A percentile compares a stretch with the other conserved stretches of the same genome.
Evolutionary conservation across 2,329 filamentous ascomycete species (phyloP).

Genomic region (Didymella keratinophila): DNA sequence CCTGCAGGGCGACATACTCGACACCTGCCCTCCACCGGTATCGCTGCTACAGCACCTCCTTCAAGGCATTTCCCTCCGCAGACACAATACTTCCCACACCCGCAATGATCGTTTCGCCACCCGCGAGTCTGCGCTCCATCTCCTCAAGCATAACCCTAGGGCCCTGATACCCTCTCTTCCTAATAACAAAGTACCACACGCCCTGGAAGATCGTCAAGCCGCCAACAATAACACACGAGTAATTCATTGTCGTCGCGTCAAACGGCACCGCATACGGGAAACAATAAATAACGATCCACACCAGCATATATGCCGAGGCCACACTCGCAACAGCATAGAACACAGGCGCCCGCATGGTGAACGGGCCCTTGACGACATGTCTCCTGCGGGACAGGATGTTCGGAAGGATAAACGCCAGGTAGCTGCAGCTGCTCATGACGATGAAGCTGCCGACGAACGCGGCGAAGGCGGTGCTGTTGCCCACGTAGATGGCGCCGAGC

Average conservation of each 20-base stretch:
- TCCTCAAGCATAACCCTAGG: constrained; percentile 42
- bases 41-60: constrained; percentile 12
- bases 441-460: constrained; percentile 70
- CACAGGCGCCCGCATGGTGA: constrained; percentile 57
- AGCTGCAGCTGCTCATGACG: constrained; percentile 64
- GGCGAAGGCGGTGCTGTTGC: constrained; percentile 71
- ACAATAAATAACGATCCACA: constrained; percentile 70
- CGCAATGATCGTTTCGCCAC: constrained; percentile 18
- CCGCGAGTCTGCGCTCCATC: constrained; percentile 26
- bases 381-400: constrained; percentile 51
- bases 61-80: constrained; percentile 1
- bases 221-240: constrained; percentile 61
- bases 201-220: constrained; percentile 60
- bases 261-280: constrained; percentile 60
- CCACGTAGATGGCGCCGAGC: constrained; percentile 71
- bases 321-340: constrained; percentile 61
- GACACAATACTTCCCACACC: neutral
- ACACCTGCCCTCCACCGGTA: neutral
- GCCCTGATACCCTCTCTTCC: constrained; percentile 50
- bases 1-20: neutral
- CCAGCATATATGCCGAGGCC: constrained; percentile 65
- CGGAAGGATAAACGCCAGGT: constrained; percentile 68
- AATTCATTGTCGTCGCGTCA: constrained; percentile 61
- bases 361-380: constrained; percentile 64
- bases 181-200: constrained; percentile 54